Conservation (phyloP, 1,139 yeast genomes). For the Magnusiomyces ingens region DNA sequence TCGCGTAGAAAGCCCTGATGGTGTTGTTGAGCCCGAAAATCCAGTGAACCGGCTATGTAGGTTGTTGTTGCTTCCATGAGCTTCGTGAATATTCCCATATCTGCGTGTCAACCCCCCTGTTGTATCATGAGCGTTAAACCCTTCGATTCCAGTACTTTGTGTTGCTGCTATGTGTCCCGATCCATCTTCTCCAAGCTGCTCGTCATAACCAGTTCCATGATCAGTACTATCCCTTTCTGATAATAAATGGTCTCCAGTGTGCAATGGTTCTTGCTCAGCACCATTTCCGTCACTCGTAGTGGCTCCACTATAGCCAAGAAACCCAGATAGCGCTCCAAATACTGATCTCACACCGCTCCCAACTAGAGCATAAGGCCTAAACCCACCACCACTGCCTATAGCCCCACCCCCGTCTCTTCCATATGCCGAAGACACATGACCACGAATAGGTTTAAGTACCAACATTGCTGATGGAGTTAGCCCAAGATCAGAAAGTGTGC, state of each 20-base stretch:
- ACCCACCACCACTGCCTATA: background rate
- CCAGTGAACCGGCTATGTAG: too few species aligned
- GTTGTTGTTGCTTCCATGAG: too few species aligned
- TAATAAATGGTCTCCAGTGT: background rate
- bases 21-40: background rate
- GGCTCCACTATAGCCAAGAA: constrained; percentile 29
- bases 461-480: constrained; percentile 62
- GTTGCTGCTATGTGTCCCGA: too few species aligned
- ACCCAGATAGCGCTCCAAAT: constrained; percentile 25
- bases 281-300: constrained; percentile 7
- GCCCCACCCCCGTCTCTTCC: constrained; percentile 4
- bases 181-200: too few species aligned
- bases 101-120: too few species aligned
- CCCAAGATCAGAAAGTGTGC: constrained; percentile 42
- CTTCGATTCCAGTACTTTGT: too few species aligned
- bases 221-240: background rate
- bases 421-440: constrained; percentile 29
- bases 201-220: background rate
- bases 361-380: constrained; percentile 17
- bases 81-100: too few species aligned
- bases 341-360: constrained; percentile 20
- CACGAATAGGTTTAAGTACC: constrained; percentile 47
- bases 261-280: background rate
- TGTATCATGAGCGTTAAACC: too few species aligned
- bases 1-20: constrained; percentile 8